Evolutionary conservation across 148 eudicot genomes (phyloP), one percentile per base, ranked within the genome.

Genomic region (Chenopodium berlandieri): DNA sequence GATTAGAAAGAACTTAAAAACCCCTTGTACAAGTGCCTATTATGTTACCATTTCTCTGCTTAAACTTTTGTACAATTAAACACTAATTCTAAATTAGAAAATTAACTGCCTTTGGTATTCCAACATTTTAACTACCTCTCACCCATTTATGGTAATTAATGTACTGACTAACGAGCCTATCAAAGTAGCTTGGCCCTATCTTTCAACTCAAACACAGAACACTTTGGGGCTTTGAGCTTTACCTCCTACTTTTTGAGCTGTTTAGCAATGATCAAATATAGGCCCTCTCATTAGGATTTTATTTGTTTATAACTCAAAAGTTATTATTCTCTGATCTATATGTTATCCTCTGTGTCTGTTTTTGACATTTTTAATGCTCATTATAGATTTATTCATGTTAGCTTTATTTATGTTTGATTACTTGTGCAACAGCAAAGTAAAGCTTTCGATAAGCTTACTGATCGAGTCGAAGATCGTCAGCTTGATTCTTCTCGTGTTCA

Each of bases 401-500:
- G 30, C 30, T 27, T 27, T 27, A 27, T 27, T 27, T 27, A 27
- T 27, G 30, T 27, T 27, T 27, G 30, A 27, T 27, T 27, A 27
- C 30, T 27, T 78, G 79, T 96, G 88, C 99, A 96, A 77, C 97
- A 96, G 82, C 98, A 94, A 76, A 93, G 92, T 88, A 96, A 96
- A 88, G 99, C 99, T 23, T 88, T 96, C 60, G 99, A 96, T 77
- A 96, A 90, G 82, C 98, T 96, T 78, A 96, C 98, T 71, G 99
- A 96, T 79, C 97, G 92, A 64, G 97, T 92, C 78, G 98, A 96
- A 81, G 99, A 96, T 84, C 97, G 97, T 46, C 98, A 96, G 87
- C 97, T 94, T 56, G 93, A 94, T 80, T 94, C 98, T 77, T 87
- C 98, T 37, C 91, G 98, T 71, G 98, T 94, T 73, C 97, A 94